Evolutionary conservation across 495 filamentous ascomycete species (phyloP).

Genomic region (Penicillium cataractarum): DNA sequence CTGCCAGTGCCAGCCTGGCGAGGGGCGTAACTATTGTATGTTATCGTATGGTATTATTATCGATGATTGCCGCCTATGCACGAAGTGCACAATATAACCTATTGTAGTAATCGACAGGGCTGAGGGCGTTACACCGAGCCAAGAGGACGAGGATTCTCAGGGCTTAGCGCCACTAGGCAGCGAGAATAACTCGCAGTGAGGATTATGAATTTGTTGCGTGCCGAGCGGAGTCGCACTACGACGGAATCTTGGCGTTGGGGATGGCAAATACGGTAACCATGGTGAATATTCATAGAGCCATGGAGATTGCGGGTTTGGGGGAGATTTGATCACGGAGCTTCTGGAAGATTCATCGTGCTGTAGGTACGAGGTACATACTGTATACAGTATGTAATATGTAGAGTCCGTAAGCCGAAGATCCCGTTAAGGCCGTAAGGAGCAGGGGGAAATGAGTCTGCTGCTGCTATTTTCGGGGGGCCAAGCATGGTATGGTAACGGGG

Average conservation of each 20-base stretch:
- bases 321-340: not conserved
- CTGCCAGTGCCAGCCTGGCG: not conserved
- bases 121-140: not conserved
- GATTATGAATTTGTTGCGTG: not conserved
- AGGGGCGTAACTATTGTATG: not conserved
- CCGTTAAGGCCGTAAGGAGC: constrained; percentile 3
- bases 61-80: not conserved
- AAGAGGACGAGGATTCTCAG: not conserved
- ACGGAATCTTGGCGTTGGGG: not conserved
- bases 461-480: constrained; percentile 12
- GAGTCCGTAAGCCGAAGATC: constrained; percentile 22
- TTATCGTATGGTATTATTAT: not conserved
- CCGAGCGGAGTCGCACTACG: not conserved
- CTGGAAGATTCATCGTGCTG: not conserved
- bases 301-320: not conserved
- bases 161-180: constrained; percentile 5
- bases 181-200: constrained; percentile 2
- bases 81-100: too few species aligned
- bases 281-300: too few species aligned
- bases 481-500: not conserved
- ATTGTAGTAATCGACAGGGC: not conserved
- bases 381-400: not conserved
- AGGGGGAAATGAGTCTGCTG: not conserved
- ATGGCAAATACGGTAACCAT: too few species aligned
- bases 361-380: not conserved